Percentiles rank a stretch among this genome's conserved stretches.
Evolutionary conservation across 345 rosid species (phyloP).

Genomic region (Gossypium turneri): DNA sequence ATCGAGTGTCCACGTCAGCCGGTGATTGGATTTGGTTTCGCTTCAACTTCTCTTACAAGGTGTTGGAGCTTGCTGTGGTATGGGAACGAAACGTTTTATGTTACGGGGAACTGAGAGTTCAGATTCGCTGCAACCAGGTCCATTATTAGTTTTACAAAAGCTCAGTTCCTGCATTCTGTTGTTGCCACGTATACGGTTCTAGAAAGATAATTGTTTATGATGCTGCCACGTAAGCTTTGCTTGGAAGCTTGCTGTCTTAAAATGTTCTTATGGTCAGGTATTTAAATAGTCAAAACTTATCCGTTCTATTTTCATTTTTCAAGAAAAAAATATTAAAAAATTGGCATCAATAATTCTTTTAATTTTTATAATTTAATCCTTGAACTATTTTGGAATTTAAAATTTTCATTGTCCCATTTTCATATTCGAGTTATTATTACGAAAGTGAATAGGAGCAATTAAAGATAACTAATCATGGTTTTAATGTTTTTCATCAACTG

Average conservation of each 20-base stretch:
- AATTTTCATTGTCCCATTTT: too few relatives aligned
- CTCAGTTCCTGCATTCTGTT: background rate
- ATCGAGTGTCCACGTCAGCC: slow-evolving; percentile 21
- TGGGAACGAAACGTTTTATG: background rate
- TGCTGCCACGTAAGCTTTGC: background rate
- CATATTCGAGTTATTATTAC: too few relatives aligned
- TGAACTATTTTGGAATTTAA: too few relatives aligned
- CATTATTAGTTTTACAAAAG: background rate
- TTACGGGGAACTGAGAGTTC: background rate
- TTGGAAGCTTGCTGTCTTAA: background rate
- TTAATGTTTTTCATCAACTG: too few relatives aligned
- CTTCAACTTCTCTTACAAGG: too few relatives aligned
- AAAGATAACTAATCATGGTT: too few relatives aligned
- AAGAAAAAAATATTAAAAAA: too few relatives aligned
- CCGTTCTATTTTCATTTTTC: background rate
- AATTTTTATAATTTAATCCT: too few relatives aligned
- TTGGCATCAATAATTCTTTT: too few relatives aligned
- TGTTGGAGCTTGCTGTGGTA: too few relatives aligned
- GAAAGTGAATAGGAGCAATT: too few relatives aligned
- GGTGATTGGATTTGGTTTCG: background rate
- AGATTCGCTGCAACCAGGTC: background rate
- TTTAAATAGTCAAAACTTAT: too few relatives aligned
- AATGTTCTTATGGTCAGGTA: background rate
- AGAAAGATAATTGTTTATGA: background rate
- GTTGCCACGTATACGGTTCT: slow-evolving; percentile 11